These are phyloP conservation scores for Pisolithus microcarpus DNA, from an alignment of 768 basidiomycete genomes.

Conservation along the genomic window DNA sequence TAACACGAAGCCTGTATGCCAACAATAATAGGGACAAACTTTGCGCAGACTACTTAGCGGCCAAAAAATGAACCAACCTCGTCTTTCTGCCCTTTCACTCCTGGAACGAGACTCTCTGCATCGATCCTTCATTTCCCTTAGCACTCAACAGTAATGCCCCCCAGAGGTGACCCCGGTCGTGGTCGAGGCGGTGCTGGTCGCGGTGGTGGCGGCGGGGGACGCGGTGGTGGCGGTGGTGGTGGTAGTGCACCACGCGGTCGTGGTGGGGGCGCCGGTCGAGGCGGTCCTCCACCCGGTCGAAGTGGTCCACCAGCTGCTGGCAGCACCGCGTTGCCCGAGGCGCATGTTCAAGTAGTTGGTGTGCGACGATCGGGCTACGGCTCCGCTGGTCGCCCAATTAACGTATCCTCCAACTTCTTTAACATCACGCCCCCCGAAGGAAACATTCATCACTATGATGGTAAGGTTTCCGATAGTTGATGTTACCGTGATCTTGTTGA, in stretches of 20 bases:
- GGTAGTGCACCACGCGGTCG: conserved; percentile 14
- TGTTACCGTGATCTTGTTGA: conserved; percentile 15
- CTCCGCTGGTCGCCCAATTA: conserved; percentile 40
- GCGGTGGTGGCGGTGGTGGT: conserved; percentile 23
- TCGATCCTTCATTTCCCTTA: neutral
- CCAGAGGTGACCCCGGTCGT: conserved; percentile 20
- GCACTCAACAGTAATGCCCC: conserved; percentile 30
- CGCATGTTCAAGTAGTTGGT: conserved; percentile 48
- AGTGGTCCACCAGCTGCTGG: conserved; percentile 22
- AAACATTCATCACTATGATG: conserved; percentile 74
- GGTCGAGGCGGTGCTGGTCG: conserved; percentile 21
- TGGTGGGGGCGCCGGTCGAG: conserved; percentile 26
- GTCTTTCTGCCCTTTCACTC: conserved; percentile 3
- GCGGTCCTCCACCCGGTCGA: conserved; percentile 18
- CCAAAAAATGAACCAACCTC: neutral
- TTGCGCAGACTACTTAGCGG: neutral
- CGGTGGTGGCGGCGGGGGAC: conserved; percentile 32
- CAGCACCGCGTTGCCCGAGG: conserved; percentile 24
- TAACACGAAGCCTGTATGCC: conserved; percentile 9
- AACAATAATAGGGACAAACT: conserved; percentile 28
- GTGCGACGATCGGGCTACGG: conserved; percentile 66
- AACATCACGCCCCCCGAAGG: conserved; percentile 49
- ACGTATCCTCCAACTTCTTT: conserved; percentile 57
- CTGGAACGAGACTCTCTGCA: conserved; percentile 13
- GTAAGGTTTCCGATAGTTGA: conserved; percentile 33